Percentiles rank a stretch among this genome's conserved stretches.
These are phyloP conservation scores for Fusarium graminum DNA, from an alignment of 2,329 filamentous ascomycete species.

Conservation along the genomic window DNA sequence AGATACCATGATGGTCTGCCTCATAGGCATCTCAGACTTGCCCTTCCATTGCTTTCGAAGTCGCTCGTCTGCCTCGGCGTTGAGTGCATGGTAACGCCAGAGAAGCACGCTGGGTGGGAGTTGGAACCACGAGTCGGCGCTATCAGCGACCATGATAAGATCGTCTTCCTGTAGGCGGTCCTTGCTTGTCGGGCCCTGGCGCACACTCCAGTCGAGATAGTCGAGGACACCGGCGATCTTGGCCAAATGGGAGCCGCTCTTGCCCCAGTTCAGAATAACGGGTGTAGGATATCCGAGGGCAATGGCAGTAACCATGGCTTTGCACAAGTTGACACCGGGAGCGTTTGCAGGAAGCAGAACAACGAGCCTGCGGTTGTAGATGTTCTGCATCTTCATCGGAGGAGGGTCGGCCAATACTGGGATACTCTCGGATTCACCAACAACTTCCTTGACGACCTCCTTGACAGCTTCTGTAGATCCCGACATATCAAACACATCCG, in stretches of 20 bases:
- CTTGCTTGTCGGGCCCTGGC: constrained; percentile 11
- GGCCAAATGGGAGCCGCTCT: constrained; percentile 43
- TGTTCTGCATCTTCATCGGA: neutral
- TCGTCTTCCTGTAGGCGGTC: constrained; percentile 43
- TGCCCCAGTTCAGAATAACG: constrained; percentile 49
- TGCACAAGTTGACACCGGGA: constrained; percentile 46
- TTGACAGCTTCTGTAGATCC: neutral
- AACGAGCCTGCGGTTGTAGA: constrained; percentile 36
- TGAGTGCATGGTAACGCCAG: constrained; percentile 45
- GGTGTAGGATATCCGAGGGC: constrained; percentile 49
- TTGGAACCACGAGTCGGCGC: constrained; percentile 51
- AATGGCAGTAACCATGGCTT: constrained; percentile 46
- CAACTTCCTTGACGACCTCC: neutral
- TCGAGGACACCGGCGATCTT: constrained; percentile 49
- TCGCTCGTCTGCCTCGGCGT: constrained; percentile 34
- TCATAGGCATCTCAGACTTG: constrained; percentile 33
- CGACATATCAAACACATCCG: constrained; percentile 22
- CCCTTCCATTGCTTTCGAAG: constrained; percentile 27
- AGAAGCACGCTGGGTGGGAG: constrained; percentile 49
- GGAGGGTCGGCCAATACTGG: constrained; percentile 12
- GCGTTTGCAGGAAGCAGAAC: constrained; percentile 40
- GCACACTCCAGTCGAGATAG: constrained; percentile 44
- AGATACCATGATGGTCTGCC: constrained; percentile 45
- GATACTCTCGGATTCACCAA: neutral
- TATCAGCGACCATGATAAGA: constrained; percentile 48